Percentiles rank a stretch among this genome's conserved stretches.
phyloP scores from a whole-genome alignment of 1,284 basidiomycete genomes.

The Cronartium quercuum region DNA sequence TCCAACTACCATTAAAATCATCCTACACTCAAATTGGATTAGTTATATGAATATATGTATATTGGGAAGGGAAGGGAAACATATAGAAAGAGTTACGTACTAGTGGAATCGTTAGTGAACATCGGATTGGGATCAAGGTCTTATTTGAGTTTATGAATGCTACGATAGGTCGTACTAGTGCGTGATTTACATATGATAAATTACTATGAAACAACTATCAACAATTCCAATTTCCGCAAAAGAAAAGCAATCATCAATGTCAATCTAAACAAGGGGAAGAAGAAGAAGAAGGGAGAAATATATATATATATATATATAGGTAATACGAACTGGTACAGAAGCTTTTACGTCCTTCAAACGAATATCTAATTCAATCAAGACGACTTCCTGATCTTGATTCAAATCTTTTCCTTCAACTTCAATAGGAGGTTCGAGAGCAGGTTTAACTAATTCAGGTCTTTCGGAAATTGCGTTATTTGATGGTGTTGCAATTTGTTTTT shows the following conservation, averaged over 20 bases:
- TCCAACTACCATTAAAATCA: constrained; percentile 85
- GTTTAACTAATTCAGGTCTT: constrained; percentile 36
- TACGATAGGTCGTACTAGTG: constrained; percentile 92
- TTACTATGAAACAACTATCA: constrained; percentile 66
- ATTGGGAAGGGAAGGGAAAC: not conserved
- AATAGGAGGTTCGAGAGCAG: constrained; percentile 10
- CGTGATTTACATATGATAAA: constrained; percentile 84
- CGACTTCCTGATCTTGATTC: constrained; percentile 44
- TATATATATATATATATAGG: too few species aligned
- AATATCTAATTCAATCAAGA: constrained; percentile 84
- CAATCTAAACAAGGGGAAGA: too few species aligned
- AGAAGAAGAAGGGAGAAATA: not conserved
- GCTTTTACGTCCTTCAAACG: constrained; percentile 95
- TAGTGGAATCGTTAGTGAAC: constrained; percentile 70
- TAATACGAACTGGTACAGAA: constrained; percentile 62
- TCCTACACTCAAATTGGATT: constrained; percentile 37
- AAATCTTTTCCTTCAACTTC: constrained; percentile 36
- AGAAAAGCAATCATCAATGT: not conserved
- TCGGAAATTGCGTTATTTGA: constrained; percentile 39
- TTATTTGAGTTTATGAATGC: constrained; percentile 97
- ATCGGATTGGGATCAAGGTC: constrained; percentile 84
- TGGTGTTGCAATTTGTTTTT: constrained; percentile 40
- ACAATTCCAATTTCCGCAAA: not conserved
- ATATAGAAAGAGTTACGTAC: constrained; percentile 40
- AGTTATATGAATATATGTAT: not conserved